These are phyloP conservation scores for Pythium phragmiticola DNA, from an alignment of 352 stramenopile genomes.

Conservation along the genomic window DNA sequence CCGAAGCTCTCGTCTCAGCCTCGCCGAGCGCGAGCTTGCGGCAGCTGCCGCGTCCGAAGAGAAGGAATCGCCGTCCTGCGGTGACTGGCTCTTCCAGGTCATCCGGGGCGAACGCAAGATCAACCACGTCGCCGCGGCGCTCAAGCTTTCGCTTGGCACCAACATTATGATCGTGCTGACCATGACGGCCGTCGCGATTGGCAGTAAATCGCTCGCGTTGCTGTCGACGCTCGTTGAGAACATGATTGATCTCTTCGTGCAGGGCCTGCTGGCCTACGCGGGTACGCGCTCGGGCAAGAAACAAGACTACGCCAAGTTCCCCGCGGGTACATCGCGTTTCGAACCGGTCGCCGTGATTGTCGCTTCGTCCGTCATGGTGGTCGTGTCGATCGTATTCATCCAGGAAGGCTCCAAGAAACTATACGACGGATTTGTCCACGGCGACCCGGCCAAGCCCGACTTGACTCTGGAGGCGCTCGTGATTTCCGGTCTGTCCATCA, in stretches of 20 bases:
- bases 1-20: constrained; percentile 23
- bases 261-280: constrained; percentile 88
- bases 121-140: constrained; percentile 54
- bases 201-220: constrained; percentile 86
- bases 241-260: constrained; percentile 91
- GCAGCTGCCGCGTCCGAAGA: constrained; percentile 1
- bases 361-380: constrained; percentile 91
- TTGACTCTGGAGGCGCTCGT: constrained; percentile 87
- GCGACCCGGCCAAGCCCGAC: constrained; percentile 70
- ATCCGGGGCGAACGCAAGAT: constrained; percentile 38
- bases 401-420: constrained; percentile 55
- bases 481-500: constrained; percentile 61
- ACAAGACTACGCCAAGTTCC: constrained; percentile 89
- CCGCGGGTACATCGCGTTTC: constrained; percentile 85
- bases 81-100: constrained; percentile 25
- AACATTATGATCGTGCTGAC: constrained; percentile 66
- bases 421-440: constrained; percentile 40
- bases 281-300: constrained; percentile 78
- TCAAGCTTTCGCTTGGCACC: constrained; percentile 55
- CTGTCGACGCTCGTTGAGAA: constrained; percentile 91
- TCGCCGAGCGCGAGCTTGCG: constrained; percentile 22
- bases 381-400: constrained; percentile 86
- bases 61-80: constrained; percentile 2
- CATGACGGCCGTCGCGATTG: constrained; percentile 70
- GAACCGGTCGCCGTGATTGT: constrained; percentile 93